Evolutionary conservation across 2,329 filamentous ascomycete genomes (phyloP).

Genomic region (Teratosphaeria epicoccoides): DNA sequence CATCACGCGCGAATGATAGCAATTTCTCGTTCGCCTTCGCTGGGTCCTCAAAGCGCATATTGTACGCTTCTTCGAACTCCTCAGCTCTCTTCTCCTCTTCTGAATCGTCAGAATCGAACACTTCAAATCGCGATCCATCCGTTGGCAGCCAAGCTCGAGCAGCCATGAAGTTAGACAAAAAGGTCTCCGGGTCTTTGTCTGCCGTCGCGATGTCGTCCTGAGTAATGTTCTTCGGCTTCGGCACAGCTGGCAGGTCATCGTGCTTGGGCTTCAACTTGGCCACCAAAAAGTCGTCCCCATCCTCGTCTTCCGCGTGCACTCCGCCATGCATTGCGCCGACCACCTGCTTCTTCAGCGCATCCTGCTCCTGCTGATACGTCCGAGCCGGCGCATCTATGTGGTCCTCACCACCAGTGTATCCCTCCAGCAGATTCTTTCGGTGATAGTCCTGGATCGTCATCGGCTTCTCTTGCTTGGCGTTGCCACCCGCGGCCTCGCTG

Average conservation of each 20-base stretch:
- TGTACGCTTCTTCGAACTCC: slow-evolving; percentile 85
- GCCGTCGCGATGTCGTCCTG: slow-evolving; percentile 62
- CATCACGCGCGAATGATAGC: slow-evolving; percentile 79
- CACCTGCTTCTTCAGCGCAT: slow-evolving; percentile 65
- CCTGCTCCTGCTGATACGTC: slow-evolving; percentile 84
- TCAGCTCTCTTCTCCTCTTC: slow-evolving; percentile 65
- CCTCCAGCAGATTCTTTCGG: slow-evolving; percentile 72
- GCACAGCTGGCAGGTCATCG: slow-evolving; percentile 12
- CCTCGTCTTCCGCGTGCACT: slow-evolving; percentile 40
- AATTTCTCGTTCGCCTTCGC: slow-evolving; percentile 78
- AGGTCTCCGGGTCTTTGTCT: slow-evolving; percentile 82
- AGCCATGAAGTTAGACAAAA: slow-evolving; percentile 91
- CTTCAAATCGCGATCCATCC: slow-evolving; percentile 56
- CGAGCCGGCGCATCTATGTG: slow-evolving; percentile 40
- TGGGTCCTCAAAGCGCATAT: slow-evolving; percentile 90
- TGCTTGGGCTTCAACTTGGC: slow-evolving; percentile 48
- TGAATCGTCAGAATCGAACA: slow-evolving; percentile 89
- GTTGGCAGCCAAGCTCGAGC: slow-evolving; percentile 77
- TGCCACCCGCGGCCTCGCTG: slow-evolving; percentile 22
- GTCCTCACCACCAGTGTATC: slow-evolving; percentile 50
- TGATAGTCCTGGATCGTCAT: slow-evolving; percentile 87
- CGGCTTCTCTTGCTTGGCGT: slow-evolving; percentile 62
- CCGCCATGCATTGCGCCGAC: slow-evolving; percentile 69
- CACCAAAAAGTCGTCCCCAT: slow-evolving; percentile 63
- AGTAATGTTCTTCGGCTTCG: slow-evolving; percentile 27